Evolutionary conservation across 345 rosid genomes (phyloP), one percentile per base, ranked within the genome.

Genomic region (Cardamine chenopodiifolia): DNA sequence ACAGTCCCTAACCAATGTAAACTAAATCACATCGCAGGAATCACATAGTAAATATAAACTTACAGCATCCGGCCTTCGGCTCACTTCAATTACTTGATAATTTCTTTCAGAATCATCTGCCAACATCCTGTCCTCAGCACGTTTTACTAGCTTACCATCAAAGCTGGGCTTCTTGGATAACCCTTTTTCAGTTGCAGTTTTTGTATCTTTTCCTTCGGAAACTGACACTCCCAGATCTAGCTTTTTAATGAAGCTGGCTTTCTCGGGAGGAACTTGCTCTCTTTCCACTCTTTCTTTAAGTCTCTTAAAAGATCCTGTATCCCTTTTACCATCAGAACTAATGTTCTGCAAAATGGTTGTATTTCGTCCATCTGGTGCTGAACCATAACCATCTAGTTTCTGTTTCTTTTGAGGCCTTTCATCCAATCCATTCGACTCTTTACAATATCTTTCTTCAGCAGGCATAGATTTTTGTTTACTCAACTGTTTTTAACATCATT

Each of bases 1-100:
- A 57, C 22, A 52, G 47, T 28, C 55, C 37, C 22, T 29, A 59
- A 75, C 53, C 42, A 59, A 60, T 19, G 56, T 60, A 68, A 49
- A 15, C 49, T 28, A 26, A 26, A 44, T 66, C 61, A 48, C 22
- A 60, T 5, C 12, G 18, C 44, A 76, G 19, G 34, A 61, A 53
- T 11, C 11, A 6, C 35, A 48, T 15, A 45, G 17, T 35, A 37
- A 31, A 28, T 57, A 50, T 32, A 68, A 76, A 89, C 98, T 91
- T 87, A 94, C 98, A 60, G 63, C 79, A 73, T 81, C 83, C 20
- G 83, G 85, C 47, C 76, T 85, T 34, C 64, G 75, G 53, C 77
- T 70, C 68, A 83, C 86, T 80, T 84, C 87, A 66, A 65, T 37
- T 40, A 59, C 77, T 82, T 77, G 76, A 44, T 66, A 29, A 56